Conservation (phyloP, 202 grass and related monocot genomes). For the Cymbopogon flexuosus region DNA sequence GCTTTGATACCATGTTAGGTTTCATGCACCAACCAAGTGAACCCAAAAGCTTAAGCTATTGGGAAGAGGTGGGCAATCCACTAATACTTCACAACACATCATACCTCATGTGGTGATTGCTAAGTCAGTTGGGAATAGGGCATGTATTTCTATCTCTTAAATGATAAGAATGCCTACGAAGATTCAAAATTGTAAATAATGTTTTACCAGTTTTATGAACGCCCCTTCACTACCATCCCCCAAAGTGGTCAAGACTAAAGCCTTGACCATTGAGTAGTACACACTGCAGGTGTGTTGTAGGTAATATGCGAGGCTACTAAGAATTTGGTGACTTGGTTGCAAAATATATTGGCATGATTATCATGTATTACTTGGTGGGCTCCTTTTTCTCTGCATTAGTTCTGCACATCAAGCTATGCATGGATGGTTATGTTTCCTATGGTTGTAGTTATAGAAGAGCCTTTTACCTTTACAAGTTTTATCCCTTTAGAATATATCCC, state of each 20-base stretch:
- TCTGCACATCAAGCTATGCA: slow-evolving; percentile 2
- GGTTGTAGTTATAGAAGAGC: background rate
- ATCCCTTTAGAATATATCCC: background rate
- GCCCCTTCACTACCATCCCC: background rate
- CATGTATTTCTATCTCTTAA: slow-evolving; percentile 8
- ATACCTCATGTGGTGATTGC: slow-evolving; percentile 6
- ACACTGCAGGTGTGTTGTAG: background rate
- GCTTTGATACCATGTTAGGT: too few species aligned
- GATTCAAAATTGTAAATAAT: background rate
- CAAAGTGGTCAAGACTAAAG: background rate
- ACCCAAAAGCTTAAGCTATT: too few species aligned
- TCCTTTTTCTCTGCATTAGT: slow-evolving; percentile 15
- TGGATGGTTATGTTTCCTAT: slow-evolving; percentile 10
- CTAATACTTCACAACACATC: too few species aligned
- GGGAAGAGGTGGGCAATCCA: too few species aligned
- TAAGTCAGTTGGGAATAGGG: background rate
- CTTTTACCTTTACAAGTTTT: background rate
- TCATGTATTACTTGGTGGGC: background rate
- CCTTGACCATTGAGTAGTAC: background rate
- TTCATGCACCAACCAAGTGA: too few species aligned
- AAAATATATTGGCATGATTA: background rate
- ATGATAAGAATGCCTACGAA: background rate
- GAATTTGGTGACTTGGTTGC: slow-evolving; percentile 2
- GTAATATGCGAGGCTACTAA: background rate
- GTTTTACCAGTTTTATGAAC: background rate